Evolutionary conservation across 192 early-diverging fungal species (phyloP).

Genomic region (Umbelopsis ramanniana): DNA sequence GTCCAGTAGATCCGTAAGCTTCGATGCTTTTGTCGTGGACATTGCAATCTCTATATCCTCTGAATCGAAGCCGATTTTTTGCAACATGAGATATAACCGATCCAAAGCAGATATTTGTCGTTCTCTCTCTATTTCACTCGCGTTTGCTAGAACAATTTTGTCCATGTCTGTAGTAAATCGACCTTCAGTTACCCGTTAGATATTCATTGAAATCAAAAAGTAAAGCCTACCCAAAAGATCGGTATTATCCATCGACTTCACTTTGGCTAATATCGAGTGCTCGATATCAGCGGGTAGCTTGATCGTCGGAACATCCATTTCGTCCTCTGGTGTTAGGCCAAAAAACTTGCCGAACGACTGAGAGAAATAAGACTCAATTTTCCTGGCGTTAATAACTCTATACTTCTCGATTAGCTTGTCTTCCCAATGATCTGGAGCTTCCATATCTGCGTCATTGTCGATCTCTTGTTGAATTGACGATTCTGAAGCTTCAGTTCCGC

Average conservation of each 20-base stretch:
- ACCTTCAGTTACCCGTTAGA: not conserved
- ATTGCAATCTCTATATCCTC: conserved; percentile 51
- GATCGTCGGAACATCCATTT: conserved; percentile 5
- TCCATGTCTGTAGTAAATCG: not conserved
- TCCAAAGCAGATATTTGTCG: conserved; percentile 49
- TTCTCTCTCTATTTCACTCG: conserved; percentile 32
- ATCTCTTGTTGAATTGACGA: not conserved
- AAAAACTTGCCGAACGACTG: conserved; percentile 15
- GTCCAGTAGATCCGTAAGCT: conserved; percentile 50
- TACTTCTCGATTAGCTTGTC: conserved; percentile 13
- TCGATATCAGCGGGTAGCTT: conserved; percentile 4
- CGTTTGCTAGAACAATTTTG: not conserved
- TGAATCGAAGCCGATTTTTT: conserved; percentile 49
- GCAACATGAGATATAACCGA: conserved; percentile 47
- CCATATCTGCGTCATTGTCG: not conserved
- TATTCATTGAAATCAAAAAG: not conserved
- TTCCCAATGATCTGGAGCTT: conserved; percentile 12
- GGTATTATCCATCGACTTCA: not conserved
- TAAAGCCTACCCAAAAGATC: not conserved
- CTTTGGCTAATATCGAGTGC: not conserved
- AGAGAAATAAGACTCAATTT: conserved; percentile 6
- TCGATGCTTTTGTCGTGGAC: conserved; percentile 36
- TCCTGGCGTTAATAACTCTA: not conserved
- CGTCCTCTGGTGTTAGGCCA: conserved; percentile 6
- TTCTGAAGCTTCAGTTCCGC: not conserved